A percentile compares a stretch with the other conserved stretches of the same genome.
phyloP scores from a whole-genome alignment of 495 filamentous ascomycete species.

The Penicillium lividum region DNA sequence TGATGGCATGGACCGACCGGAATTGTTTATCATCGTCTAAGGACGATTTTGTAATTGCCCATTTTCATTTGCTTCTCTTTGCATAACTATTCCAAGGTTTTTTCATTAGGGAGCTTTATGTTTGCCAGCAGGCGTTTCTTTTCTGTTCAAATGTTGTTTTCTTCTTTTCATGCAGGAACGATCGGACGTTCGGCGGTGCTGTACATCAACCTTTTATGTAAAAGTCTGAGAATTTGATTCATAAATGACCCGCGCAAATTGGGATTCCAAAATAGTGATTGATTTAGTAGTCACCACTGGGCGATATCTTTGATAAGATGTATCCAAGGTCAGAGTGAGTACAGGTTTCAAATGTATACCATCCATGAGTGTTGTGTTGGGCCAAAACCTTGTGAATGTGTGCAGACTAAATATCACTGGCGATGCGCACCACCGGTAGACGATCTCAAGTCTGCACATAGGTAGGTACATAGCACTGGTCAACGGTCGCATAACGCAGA shows the following conservation, averaged over 20 bases:
- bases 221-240: constrained; percentile 19
- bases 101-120: constrained; percentile 13
- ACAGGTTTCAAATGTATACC: no score
- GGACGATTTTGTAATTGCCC: constrained; percentile 12
- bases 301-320: no score
- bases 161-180: constrained; percentile 20
- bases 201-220: constrained; percentile 26
- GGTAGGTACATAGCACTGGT: no score
- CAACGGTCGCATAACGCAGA: no score
- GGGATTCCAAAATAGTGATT: background rate
- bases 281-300: no score
- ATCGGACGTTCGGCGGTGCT: constrained; percentile 31
- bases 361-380: no score
- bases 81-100: constrained; percentile 7
- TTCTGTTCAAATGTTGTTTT: constrained; percentile 15
- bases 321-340: no score
- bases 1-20: constrained; percentile 70
- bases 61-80: constrained; percentile 22
- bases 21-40: constrained; percentile 83
- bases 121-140: constrained; percentile 25
- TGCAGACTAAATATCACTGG: no score
- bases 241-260: background rate
- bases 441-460: no score
- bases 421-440: no score
- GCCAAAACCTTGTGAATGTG: no score